phyloP scores from a whole-genome alignment of 306 rosid species.

The Mimosa pudica region DNA sequence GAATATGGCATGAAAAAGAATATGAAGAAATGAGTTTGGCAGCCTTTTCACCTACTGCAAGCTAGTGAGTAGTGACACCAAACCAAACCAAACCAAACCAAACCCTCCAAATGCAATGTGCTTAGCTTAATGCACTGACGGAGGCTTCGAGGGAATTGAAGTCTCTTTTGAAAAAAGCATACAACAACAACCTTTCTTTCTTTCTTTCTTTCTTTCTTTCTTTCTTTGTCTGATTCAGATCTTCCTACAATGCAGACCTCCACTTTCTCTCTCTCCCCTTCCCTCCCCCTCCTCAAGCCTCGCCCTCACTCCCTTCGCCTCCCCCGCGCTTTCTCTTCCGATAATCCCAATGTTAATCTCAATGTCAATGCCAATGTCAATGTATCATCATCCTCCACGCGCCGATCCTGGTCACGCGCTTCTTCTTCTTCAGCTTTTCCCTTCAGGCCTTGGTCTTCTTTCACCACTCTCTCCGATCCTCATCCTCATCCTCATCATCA shows the following conservation, averaged over 20 bases:
- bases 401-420: slow-evolving; percentile 60
- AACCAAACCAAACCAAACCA: not conserved
- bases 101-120: too few species aligned
- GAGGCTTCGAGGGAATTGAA: not conserved
- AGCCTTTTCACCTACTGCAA: not conserved
- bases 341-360: slow-evolving; percentile 8
- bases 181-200: not conserved
- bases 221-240: slow-evolving; percentile 7
- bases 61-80: too few species aligned
- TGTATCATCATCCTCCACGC: not conserved
- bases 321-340: slow-evolving; percentile 32
- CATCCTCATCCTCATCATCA: not conserved
- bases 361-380: too few species aligned
- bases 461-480: slow-evolving; percentile 20
- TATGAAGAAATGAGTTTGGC: too few species aligned
- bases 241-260: slow-evolving; percentile 66
- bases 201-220: not conserved
- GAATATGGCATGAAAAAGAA: too few species aligned
- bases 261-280: slow-evolving; percentile 43
- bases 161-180: not conserved
- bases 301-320: slow-evolving; percentile 25
- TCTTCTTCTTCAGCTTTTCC: slow-evolving; percentile 48
- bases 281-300: slow-evolving; percentile 35
- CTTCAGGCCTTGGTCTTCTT: slow-evolving; percentile 50
- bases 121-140: not conserved